Evolutionary conservation across 805 yeast genomes (phyloP), one percentile per base, ranked within the genome.

Genomic region (Maudiozyma turicensis): DNA sequence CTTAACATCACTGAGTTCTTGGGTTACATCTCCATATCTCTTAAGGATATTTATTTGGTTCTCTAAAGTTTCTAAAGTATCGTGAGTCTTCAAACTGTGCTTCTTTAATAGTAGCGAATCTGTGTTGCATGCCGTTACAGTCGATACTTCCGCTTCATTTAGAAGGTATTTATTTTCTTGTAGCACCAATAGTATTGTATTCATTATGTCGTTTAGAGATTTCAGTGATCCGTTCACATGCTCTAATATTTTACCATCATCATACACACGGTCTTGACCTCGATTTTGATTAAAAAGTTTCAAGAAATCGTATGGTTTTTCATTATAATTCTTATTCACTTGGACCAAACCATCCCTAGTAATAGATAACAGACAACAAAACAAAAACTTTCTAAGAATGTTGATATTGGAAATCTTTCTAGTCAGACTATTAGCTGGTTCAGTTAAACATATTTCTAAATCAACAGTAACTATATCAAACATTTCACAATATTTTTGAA

Each of bases 401-500:
- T 71, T 73, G 10, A 70, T 59, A 48, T 68, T 65, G 43, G 61
- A 56, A 30, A 71, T 54, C 40, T 64, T 70, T 4, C 48, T 53
- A 37, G 60, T 62, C n/a, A 74, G 54, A 7, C 48, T 47, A 3
- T 47, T 47, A 1, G 63, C 48, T 3, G 67, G 46, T 6, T 50
- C 44, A 34, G 44, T 53, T 8, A 53, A 41, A 34, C 50, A 55
- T 53, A 59, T 58, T 44, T 60, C 59, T 11, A 70, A 43, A 32
- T 67, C 70, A 1, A 63, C 47, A 3, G 62, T 37, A 0, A 64
- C 57, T 6, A 75, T 54, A 11, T 65, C 72, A 56, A 76, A 76
- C 3, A 76, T 65, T 31, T 66, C 73, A 52, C 74, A 68, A 51
- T 71, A 76, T 50, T 71, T 68, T 39, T 66, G 63, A 32, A 76